These are phyloP conservation scores for Penicillium palitans DNA, from an alignment of 2,329 filamentous ascomycete genomes.

Conservation along the genomic window DNA sequence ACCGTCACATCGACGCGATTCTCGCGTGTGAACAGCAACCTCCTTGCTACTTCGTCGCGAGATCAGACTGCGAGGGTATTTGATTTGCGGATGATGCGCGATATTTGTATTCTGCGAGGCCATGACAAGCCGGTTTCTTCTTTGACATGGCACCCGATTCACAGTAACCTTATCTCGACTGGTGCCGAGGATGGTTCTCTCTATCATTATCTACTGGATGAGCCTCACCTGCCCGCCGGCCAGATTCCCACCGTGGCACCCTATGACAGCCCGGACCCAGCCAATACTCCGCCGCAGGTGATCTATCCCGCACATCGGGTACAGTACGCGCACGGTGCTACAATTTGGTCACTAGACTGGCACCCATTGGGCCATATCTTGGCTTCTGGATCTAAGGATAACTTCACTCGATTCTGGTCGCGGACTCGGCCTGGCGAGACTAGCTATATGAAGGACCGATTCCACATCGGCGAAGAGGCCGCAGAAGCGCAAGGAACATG, in stretches of 20 bases:
- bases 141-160: constrained; percentile 89
- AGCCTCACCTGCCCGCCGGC: constrained; percentile 80
- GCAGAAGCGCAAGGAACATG: constrained; percentile 95
- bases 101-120: constrained; percentile 87
- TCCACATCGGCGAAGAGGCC: constrained; percentile 90
- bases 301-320: constrained; percentile 88
- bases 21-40: constrained; percentile 77
- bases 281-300: constrained; percentile 79
- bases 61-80: constrained; percentile 93
- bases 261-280: constrained; percentile 79
- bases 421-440: constrained; percentile 82
- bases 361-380: constrained; percentile 94
- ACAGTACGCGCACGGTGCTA: constrained; percentile 86
- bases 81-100: constrained; percentile 96
- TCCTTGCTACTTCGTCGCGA: constrained; percentile 87
- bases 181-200: constrained; percentile 87
- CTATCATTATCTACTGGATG: constrained; percentile 92
- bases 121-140: constrained; percentile 97
- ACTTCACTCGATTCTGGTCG: constrained; percentile 96
- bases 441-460: constrained; percentile 84
- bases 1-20: constrained; percentile 92
- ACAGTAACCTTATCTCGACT: constrained; percentile 83
- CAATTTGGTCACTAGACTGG: constrained; percentile 98
- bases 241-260: constrained; percentile 72
- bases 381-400: constrained; percentile 92